Evolutionary conservation across 371 early-diverging fungal genomes (phyloP), one percentile per base, ranked within the genome.

Genomic region (Circinella minor): DNA sequence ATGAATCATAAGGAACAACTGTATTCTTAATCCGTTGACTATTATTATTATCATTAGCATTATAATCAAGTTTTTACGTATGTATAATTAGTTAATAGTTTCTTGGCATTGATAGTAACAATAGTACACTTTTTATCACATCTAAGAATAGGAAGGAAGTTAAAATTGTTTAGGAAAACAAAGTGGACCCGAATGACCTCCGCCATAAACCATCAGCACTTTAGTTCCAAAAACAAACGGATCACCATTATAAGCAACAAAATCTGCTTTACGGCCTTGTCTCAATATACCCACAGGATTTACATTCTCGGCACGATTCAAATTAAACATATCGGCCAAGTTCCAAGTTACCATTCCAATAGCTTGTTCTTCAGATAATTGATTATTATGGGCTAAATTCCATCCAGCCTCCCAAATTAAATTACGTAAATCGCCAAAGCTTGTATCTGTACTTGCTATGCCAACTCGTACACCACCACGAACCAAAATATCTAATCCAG

Each of bases 321-420:
- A 68, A 3, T 85, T 88, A 63, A 89, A 82, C 46, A 91, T 88
- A 20, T 88, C 80, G 15, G 90, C 91, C 55, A 91, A 74, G 66
- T 89, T 90, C 93, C 93, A 93, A 65, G 92, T 90, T 13, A 93
- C 87, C 36, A 92, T 78, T 4, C 90, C 93, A 13, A 93, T 86
- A 37, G 93, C 90, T 36, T 91, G 87, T 61, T 80, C 83, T 57
- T 81, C 77, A 8, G 71, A 70, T 20, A 82, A 55, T 1, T 74
- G 54, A 11, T 43, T n/a, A 49, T 85, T 82, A 62, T 82, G 79
- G 17, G 82, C 63, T 55, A 77, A 65, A 77, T 83, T 71, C 81
- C 79, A 72, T 65, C 87, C 93, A 60, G 95, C 94, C 70, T 91
- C 93, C 89, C 91, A 93, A 20, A 90, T 83, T 71, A 94, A 71